A percentile compares a stretch with the other conserved stretches of the same genome.
phyloP scores from a whole-genome alignment of 371 early-diverging fungal species.

The Mucor racemosus region DNA sequence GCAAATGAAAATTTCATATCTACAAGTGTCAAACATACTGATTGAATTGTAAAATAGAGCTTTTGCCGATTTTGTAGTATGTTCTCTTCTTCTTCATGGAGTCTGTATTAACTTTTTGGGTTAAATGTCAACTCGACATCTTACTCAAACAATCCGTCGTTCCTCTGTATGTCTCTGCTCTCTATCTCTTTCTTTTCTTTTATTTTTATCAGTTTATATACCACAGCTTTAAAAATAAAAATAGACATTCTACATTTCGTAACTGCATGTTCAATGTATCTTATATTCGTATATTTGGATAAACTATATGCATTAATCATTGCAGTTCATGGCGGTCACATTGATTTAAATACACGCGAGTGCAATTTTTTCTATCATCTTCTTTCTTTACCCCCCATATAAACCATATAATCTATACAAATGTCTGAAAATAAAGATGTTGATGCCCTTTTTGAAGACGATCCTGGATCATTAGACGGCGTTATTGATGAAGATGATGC shows the following conservation, averaged over 20 bases:
- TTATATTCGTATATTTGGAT: neutral
- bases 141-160: neutral
- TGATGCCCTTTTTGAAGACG: conserved; percentile 67
- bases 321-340: neutral
- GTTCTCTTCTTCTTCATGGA: conserved; percentile 54
- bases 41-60: conserved; percentile 25
- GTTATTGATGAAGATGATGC: conserved; percentile 70
- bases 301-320: neutral
- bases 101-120: conserved; percentile 69
- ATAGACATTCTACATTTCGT: too few species aligned
- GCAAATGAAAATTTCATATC: neutral
- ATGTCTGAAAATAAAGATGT: conserved; percentile 49
- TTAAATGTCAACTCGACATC: conserved; percentile 18
- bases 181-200: neutral
- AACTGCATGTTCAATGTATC: neutral
- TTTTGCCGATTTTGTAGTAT: conserved; percentile 64
- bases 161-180: neutral
- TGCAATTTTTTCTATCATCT: neutral
- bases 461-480: conserved; percentile 55
- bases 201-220: neutral
- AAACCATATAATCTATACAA: neutral
- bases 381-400: neutral
- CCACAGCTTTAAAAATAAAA: conserved; percentile 1
- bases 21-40: neutral
- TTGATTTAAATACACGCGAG: neutral